phyloP scores from a whole-genome alignment of 192 early-diverging fungal species.

The Gaertneriomyces sp. region DNA sequence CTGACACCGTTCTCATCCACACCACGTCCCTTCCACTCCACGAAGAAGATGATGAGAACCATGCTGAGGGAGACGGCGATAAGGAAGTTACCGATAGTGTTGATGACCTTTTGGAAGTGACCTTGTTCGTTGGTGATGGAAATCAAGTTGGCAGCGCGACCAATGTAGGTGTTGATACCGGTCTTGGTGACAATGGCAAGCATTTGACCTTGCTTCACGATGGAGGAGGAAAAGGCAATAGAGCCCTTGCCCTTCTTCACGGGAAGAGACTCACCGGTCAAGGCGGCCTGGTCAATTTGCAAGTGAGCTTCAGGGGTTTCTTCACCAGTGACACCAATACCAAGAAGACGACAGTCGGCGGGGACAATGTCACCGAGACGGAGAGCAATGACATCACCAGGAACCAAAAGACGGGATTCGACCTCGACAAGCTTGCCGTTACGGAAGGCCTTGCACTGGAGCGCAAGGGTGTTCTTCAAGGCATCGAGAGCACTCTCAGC shows the following conservation, averaged over 20 bases:
- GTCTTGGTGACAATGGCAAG: slow-evolving; percentile 90
- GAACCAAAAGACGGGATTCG: slow-evolving; percentile 74
- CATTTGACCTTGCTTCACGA: slow-evolving; percentile 94
- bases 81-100: slow-evolving; percentile 88
- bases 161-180: slow-evolving; percentile 90
- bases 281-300: slow-evolving; percentile 87
- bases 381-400: slow-evolving; percentile 84
- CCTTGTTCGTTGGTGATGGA: slow-evolving; percentile 88
- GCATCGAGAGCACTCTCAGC: slow-evolving; percentile 91
- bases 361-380: slow-evolving; percentile 87
- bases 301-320: slow-evolving; percentile 66
- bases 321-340: slow-evolving; percentile 55
- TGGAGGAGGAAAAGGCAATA: slow-evolving; percentile 87
- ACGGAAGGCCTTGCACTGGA: slow-evolving; percentile 84
- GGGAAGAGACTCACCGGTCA: slow-evolving; percentile 92
- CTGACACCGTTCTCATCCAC: slow-evolving; percentile 38
- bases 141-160: slow-evolving; percentile 89
- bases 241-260: slow-evolving; percentile 77
- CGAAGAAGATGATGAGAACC: slow-evolving; percentile 72
- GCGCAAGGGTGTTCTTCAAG: slow-evolving; percentile 87
- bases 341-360: slow-evolving; percentile 79
- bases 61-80: slow-evolving; percentile 66
- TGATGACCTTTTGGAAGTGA: slow-evolving; percentile 96
- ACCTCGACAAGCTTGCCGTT: slow-evolving; percentile 76
- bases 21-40: slow-evolving; percentile 54